phyloP scores from a whole-genome alignment of 2,329 filamentous ascomycete genomes.

The Aspergillus sp. region DNA sequence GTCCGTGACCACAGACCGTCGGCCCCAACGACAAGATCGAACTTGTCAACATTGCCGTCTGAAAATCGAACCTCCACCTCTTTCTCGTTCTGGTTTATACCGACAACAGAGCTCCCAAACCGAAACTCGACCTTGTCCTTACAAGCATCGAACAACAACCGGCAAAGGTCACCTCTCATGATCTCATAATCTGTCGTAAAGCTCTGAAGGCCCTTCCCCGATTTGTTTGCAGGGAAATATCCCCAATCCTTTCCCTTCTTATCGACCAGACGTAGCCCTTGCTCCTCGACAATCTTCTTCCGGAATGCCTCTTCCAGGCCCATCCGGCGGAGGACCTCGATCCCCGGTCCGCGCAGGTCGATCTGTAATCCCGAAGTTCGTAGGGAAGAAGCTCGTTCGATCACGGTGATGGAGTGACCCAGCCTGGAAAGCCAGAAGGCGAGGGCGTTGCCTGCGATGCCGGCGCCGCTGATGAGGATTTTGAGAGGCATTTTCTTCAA shows the following conservation, averaged over 20 bases:
- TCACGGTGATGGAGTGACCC: neutral
- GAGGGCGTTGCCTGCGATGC: neutral
- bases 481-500: neutral
- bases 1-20: slow-evolving; percentile 28
- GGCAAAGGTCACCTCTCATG: slow-evolving; percentile 53
- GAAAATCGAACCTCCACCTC: slow-evolving; percentile 24
- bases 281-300: slow-evolving; percentile 44
- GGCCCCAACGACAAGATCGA: slow-evolving; percentile 31
- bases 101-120: slow-evolving; percentile 32
- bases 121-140: slow-evolving; percentile 27
- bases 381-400: neutral
- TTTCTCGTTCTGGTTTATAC: slow-evolving; percentile 22
- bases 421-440: neutral
- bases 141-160: slow-evolving; percentile 40
- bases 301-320: slow-evolving; percentile 48
- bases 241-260: slow-evolving; percentile 38
- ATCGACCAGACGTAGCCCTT: slow-evolving; percentile 52
- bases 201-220: slow-evolving; percentile 34
- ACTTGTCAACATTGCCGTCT: slow-evolving; percentile 20
- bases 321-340: slow-evolving; percentile 56
- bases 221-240: slow-evolving; percentile 42
- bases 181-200: slow-evolving; percentile 56
- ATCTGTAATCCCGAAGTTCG: neutral
- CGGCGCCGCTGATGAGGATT: slow-evolving; percentile 6
- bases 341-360: slow-evolving; percentile 49